Percentiles rank a stretch among this genome's conserved stretches.
Evolutionary conservation across 208 protist species (phyloP).

Genomic region (Entamoeba invadens): DNA sequence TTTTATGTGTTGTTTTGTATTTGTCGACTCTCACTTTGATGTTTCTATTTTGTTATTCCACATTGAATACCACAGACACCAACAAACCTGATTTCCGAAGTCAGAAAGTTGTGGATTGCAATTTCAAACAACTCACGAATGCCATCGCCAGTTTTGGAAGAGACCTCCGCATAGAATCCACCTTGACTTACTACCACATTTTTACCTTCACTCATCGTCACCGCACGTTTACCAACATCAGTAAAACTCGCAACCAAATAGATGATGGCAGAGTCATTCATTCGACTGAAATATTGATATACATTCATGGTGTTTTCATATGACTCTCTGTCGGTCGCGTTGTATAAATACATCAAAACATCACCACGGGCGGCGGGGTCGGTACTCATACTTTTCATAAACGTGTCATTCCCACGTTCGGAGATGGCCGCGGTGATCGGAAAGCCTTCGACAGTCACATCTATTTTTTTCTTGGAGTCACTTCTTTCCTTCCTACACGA

Average conservation of each 20-base stretch:
- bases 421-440: neutral
- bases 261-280: neutral
- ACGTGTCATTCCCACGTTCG: neutral
- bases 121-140: neutral
- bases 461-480: neutral
- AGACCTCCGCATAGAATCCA: neutral
- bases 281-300: neutral
- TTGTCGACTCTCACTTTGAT: neutral
- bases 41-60: neutral
- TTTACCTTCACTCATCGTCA: neutral
- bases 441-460: neutral
- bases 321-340: neutral
- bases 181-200: neutral
- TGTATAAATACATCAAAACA: neutral
- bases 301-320: neutral
- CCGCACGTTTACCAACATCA: neutral
- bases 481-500: too few species aligned
- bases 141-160: neutral
- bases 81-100: neutral
- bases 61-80: neutral
- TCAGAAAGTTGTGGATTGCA: neutral
- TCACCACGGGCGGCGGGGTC: neutral
- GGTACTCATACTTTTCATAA: neutral
- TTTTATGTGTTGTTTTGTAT: neutral
- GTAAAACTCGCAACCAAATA: neutral